These are phyloP conservation scores for Trichophyton verrucosum DNA, from an alignment of 2,329 filamentous ascomycete species.

Conservation along the genomic window DNA sequence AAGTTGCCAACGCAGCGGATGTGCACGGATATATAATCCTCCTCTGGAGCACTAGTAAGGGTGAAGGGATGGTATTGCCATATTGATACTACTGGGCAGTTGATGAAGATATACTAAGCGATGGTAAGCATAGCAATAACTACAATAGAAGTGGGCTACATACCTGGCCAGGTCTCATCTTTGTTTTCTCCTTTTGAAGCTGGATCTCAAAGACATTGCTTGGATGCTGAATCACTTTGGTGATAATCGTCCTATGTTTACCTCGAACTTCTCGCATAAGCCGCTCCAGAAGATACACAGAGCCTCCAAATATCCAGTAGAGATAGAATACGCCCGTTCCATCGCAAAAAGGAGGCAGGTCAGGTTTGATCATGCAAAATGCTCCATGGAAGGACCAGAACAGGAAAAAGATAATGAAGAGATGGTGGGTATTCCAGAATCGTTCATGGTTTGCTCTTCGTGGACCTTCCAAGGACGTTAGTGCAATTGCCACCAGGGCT, in stretches of 20 bases:
- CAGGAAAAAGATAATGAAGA: constrained; percentile 78
- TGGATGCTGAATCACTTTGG: constrained; percentile 79
- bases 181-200: constrained; percentile 81
- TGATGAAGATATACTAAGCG: constrained; percentile 66
- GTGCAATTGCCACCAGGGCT: constrained; percentile 63
- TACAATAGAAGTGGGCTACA: not conserved
- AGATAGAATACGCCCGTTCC: constrained; percentile 76
- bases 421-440: constrained; percentile 84
- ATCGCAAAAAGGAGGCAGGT: constrained; percentile 58
- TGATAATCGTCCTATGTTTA: constrained; percentile 72
- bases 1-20: constrained; percentile 75
- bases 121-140: not conserved
- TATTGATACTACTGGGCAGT: constrained; percentile 71
- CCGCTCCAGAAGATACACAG: constrained; percentile 67
- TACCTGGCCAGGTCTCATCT: constrained; percentile 61
- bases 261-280: constrained; percentile 67
- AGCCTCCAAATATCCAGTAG: constrained; percentile 78
- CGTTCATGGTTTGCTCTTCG: constrained; percentile 73
- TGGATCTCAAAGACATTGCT: constrained; percentile 84
- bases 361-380: constrained; percentile 82
- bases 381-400: constrained; percentile 85
- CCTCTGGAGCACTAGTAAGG: constrained; percentile 72
- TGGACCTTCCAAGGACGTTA: constrained; percentile 65
- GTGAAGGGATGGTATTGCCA: constrained; percentile 89
- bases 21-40: constrained; percentile 82